Percentiles rank a stretch among this genome's conserved stretches.
phyloP scores from a whole-genome alignment of 805 yeast genomes.

The Blastobotrys mokoenaii region DNA sequence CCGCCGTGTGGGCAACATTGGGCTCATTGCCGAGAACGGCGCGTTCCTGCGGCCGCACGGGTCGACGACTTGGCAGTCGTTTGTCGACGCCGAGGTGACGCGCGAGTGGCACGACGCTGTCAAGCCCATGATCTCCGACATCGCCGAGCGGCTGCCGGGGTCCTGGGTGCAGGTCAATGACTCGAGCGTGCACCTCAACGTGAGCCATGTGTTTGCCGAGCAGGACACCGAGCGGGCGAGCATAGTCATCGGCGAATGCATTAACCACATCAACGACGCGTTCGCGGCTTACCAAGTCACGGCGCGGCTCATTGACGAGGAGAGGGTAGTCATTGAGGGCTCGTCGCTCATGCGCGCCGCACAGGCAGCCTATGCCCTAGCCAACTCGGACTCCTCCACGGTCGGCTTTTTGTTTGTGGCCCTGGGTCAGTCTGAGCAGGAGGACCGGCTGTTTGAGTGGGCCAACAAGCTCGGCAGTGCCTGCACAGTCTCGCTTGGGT shows the following conservation, averaged over 20 bases:
- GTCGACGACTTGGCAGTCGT: conserved; percentile 48
- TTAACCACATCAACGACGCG: conserved; percentile 74
- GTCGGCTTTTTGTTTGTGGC: conserved; percentile 21
- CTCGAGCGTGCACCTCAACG: conserved; percentile 66
- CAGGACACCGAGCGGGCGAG: conserved; percentile 55
- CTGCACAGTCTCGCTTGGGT: conserved; percentile 25
- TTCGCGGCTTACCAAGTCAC: conserved; percentile 59
- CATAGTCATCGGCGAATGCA: conserved; percentile 71
- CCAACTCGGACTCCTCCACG: conserved; percentile 7
- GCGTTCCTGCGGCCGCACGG: conserved; percentile 48
- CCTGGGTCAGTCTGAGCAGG: conserved; percentile 20
- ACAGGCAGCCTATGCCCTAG: conserved; percentile 13
- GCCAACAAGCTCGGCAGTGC: conserved; percentile 18
- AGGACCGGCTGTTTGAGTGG: conserved; percentile 25
- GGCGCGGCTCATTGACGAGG: conserved; percentile 58
- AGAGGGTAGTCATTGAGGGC: conserved; percentile 65
- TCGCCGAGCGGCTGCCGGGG: conserved; percentile 74
- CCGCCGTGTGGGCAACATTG: conserved; percentile 58
- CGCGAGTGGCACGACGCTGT: conserved; percentile 53
- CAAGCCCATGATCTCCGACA: conserved; percentile 44
- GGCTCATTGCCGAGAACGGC: conserved; percentile 87
- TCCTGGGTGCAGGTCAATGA: conserved; percentile 66
- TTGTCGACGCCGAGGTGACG: conserved; percentile 38
- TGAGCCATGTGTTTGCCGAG: conserved; percentile 45
- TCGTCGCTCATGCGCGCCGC: conserved; percentile 45